Evolutionary conservation across 495 filamentous ascomycete genomes (phyloP).

Genomic region (Parathielavia appendiculata): DNA sequence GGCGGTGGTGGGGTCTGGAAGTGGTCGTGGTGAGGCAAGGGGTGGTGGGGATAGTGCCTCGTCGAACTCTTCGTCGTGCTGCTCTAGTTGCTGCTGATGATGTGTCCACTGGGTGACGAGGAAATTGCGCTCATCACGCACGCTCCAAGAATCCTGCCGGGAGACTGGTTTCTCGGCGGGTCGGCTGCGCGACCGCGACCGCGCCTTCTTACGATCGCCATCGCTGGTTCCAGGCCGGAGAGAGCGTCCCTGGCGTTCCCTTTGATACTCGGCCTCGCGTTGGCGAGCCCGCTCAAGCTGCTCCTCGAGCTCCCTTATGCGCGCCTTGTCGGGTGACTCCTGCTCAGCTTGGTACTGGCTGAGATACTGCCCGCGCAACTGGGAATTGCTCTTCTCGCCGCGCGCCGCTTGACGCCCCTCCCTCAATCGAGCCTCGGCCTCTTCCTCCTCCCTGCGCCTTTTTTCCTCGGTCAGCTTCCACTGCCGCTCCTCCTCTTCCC

Average conservation of each 20-base stretch:
- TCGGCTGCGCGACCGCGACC: slow-evolving; percentile 38
- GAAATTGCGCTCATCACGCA: slow-evolving; percentile 68
- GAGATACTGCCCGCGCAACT: slow-evolving; percentile 76
- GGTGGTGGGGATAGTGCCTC: slow-evolving; percentile 9
- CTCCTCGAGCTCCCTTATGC: slow-evolving; percentile 76
- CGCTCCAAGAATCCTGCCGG: slow-evolving; percentile 59
- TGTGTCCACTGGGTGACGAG: slow-evolving; percentile 64
- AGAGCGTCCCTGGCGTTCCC: slow-evolving; percentile 62
- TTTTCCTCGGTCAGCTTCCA: slow-evolving; percentile 80
- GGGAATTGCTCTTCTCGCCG: slow-evolving; percentile 56
- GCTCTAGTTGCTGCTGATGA: slow-evolving; percentile 37
- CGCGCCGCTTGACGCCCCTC: slow-evolving; percentile 53
- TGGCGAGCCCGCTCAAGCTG: slow-evolving; percentile 82
- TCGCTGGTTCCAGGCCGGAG: slow-evolving; percentile 33
- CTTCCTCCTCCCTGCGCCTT: slow-evolving; percentile 66
- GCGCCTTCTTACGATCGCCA: slow-evolving; percentile 43
- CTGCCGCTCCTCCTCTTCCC: slow-evolving; percentile 78
- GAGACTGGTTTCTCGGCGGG: slow-evolving; percentile 49
- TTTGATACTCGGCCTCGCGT: slow-evolving; percentile 78
- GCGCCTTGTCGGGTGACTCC: slow-evolving; percentile 34
- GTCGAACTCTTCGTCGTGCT: slow-evolving; percentile 15
- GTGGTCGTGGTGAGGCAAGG: slow-evolving; percentile 30
- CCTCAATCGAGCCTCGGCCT: slow-evolving; percentile 59
- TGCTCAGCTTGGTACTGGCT: slow-evolving; percentile 76
- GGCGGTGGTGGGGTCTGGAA: slow-evolving; percentile 38